Percentiles rank a stretch among this genome's conserved stretches.
phyloP scores from a whole-genome alignment of 1,284 basidiomycete genomes.

The Abortiporus biennis region DNA sequence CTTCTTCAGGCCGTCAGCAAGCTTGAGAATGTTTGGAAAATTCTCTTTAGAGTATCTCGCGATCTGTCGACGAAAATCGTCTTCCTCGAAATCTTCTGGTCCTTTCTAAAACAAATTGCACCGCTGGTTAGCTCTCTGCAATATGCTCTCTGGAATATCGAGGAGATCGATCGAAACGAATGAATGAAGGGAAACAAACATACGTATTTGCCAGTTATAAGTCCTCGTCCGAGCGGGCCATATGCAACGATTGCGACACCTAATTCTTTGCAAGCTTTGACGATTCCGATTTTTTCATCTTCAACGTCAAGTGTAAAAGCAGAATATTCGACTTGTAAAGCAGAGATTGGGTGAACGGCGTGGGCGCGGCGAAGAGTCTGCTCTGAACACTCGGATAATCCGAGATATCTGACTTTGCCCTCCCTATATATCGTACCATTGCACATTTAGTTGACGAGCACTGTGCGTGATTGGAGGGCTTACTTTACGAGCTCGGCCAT shows the following conservation, averaged over 20 bases:
- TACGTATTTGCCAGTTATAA: conserved; percentile 49
- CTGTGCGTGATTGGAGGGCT: conserved; percentile 7
- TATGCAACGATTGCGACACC: conserved; percentile 50
- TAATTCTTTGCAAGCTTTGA: conserved; percentile 41
- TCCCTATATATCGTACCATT: conserved; percentile 11
- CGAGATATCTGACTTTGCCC: conserved; percentile 38
- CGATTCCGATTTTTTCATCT: conserved; percentile 33
- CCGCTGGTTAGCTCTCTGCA: too few relatives aligned
- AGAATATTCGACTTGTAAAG: conserved; percentile 46
- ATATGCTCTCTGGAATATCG: neutral
- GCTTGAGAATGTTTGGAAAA: conserved; percentile 35
- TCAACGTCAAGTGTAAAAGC: conserved; percentile 50
- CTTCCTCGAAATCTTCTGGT: conserved; percentile 43
- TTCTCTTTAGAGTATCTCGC: conserved; percentile 36
- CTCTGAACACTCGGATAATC: conserved; percentile 39
- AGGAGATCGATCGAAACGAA: too few relatives aligned
- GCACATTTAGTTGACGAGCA: neutral
- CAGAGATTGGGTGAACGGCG: conserved; percentile 31
- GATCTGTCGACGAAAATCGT: conserved; percentile 34
- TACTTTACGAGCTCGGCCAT: conserved; percentile 50
- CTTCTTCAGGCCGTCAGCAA: conserved; percentile 29
- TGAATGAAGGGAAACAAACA: too few relatives aligned
- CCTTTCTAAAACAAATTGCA: too few relatives aligned
- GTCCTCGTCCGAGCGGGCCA: conserved; percentile 48
- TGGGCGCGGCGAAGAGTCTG: conserved; percentile 40